Evolutionary conservation across 148 eudicot genomes (phyloP), one percentile per base, ranked within the genome.

Genomic region (Nepenthes gracilis): DNA sequence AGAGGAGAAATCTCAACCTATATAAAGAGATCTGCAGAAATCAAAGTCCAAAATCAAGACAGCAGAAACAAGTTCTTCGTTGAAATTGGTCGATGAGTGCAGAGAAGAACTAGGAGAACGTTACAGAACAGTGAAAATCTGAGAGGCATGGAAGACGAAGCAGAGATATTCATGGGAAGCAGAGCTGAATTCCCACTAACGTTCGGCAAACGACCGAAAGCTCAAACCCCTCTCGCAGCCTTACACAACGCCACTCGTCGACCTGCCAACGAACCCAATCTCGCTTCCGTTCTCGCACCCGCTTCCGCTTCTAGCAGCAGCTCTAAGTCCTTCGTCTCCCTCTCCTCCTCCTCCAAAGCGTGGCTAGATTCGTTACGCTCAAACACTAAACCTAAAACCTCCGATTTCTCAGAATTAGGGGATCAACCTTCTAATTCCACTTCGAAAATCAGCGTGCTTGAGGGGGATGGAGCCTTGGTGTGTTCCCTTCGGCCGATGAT

Each of bases 221-320:
- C 97, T 15, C 77, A 74, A 59, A 82, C 86, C 37, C 71, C 97
- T 63, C 79, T 84, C 23, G 97, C 86, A 73, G 40, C 72, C 35
- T 37, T 86, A 36, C 97, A 90, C 85, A 90, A 72, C 37, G 70
- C 88, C 58, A 90, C 97, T 61, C 97, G 74, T 35, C 95, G 97
- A 43, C 47, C 74, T 36, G 34, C 70, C 55, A 51, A 36, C 37
- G 69, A 60, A 61, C 33, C 64, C 35, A 43, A 64, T n/a, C 43
- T 63, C 35, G 37, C 62, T 67, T 40, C 38, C 62, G 12, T 10
- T 35, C 34, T 57, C 47, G 15, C 72, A 1, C 43, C 72, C 33
- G n/a, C 68, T 5, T 2, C 75, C 57, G 4, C 63, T 12, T 32
- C 51, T 32, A 2, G 35, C 47, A 34, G 11, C 57, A 47, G 32